Evolutionary conservation across 106 monocot genomes (phyloP).

Genomic region (Gastrodia elata): DNA sequence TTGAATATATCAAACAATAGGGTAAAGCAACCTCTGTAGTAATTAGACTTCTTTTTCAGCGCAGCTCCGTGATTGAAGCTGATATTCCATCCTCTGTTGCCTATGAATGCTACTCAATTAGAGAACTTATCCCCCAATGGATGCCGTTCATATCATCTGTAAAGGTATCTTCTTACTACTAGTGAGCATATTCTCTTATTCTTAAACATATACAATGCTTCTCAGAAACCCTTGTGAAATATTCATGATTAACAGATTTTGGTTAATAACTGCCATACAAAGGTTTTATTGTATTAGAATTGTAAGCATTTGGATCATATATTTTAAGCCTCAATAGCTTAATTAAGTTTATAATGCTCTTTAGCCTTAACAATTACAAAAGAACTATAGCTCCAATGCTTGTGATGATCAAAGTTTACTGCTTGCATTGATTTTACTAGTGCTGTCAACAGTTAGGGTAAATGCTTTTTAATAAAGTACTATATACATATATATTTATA

Average conservation of each 20-base stretch:
- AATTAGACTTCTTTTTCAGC: conserved; percentile 7
- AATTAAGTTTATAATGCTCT: background rate
- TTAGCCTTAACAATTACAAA: background rate
- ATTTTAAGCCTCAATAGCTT: background rate
- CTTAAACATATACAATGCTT: background rate
- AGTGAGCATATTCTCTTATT: conserved; percentile 8
- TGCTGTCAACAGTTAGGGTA: background rate
- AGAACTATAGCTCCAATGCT: background rate
- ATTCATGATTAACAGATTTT: background rate
- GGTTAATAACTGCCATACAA: background rate
- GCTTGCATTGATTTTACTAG: background rate
- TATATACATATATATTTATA: too few relatives aligned
- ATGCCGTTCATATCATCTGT: conserved; percentile 98
- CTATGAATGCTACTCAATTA: conserved; percentile 83
- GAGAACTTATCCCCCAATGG: conserved; percentile 81
- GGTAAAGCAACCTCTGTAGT: background rate
- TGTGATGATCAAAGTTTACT: background rate
- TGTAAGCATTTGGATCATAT: background rate
- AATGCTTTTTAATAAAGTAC: too few relatives aligned
- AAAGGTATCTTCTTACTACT: conserved; percentile 37
- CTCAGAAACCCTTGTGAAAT: background rate
- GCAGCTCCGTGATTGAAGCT: conserved; percentile 78
- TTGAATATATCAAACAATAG: background rate
- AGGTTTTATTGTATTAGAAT: background rate
- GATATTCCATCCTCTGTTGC: conserved; percentile 94